Evolutionary conservation across 2,329 filamentous ascomycete genomes (phyloP), one percentile per base, ranked within the genome.

Genomic region (Colletotrichum cordylinicola): DNA sequence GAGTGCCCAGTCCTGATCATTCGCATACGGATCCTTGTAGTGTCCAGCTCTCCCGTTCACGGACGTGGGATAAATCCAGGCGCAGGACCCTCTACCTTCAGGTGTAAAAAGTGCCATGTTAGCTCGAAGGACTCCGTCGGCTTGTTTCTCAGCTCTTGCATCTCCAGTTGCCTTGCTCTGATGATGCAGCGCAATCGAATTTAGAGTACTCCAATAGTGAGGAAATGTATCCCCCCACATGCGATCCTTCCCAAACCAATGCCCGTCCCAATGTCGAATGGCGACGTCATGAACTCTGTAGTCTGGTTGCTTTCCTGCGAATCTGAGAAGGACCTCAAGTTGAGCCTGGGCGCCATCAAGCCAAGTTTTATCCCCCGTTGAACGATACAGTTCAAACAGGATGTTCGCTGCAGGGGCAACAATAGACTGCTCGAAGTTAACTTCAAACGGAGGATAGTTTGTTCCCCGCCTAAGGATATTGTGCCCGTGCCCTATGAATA

Each of bases 351-450:
- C 68, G 4, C 62, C 75, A 4, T 85, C 79, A 35, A 89, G 84
- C 43, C 79, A 81, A 4, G 84, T 82, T 5, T 68, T 9, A 69
- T 90, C 84, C 0, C 83, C 82, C 6, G 84, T 87, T 5, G 86
- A 86, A 55, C 82, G 83, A 70, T 85, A 83, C 9, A 91, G 84
- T 80, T 91, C 90, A 29, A 88, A 87, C 2, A 91, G 83, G 5
- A 68, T 76, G 8, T 43, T 73, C 15, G 75, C 73, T 18, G 75
- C 75, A n/a, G 75, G 75, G 4, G 75, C 75, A 8, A 77, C 73
- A 21, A 76, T 76, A 4, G 75, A 77, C 48, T 77, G 73, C 52
- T 77, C 73, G 31, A 77, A 76, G 27, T 77, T 77, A 18, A 77
- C 75, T 33, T 77, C 75, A 13, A 72, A 77, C 1, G 75, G 64